phyloP scores from a whole-genome alignment of 371 early-diverging fungal species.

The Aphelidium insulamus region DNA sequence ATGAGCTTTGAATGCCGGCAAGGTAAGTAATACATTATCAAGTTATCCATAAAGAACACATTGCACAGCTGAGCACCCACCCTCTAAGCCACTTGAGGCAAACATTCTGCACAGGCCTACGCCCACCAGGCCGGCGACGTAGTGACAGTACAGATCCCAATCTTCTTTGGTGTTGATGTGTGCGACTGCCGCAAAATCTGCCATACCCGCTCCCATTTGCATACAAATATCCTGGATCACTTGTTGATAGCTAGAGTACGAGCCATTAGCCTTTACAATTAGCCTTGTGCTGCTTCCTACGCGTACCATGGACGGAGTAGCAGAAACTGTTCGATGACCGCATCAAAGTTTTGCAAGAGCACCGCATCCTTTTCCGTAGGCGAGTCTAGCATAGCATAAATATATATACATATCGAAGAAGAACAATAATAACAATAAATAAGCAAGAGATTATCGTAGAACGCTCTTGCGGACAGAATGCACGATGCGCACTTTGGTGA shows the following conservation, averaged over 20 bases:
- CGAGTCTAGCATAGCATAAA: slow-evolving; percentile 22
- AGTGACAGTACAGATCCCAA: slow-evolving; percentile 89
- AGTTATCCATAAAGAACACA: background rate
- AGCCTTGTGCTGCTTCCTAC: no score
- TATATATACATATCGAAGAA: background rate
- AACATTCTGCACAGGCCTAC: slow-evolving; percentile 78
- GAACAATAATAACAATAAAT: background rate
- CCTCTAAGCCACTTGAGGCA: slow-evolving; percentile 63
- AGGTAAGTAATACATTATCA: no score
- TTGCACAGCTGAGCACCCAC: slow-evolving; percentile 6
- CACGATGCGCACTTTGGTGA: slow-evolving; percentile 28
- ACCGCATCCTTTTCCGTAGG: slow-evolving; percentile 82
- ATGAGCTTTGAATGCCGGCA: no score
- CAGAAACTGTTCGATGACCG: slow-evolving; percentile 72
- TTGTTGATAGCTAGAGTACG: slow-evolving; percentile 32
- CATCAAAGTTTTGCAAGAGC: slow-evolving; percentile 61
- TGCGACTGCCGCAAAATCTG: slow-evolving; percentile 46
- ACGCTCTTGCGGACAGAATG: no score
- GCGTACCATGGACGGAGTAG: slow-evolving; percentile 32
- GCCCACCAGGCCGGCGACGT: slow-evolving; percentile 92
- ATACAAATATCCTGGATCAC: slow-evolving; percentile 76
- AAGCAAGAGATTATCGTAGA: slow-evolving; percentile 1
- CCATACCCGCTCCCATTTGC: slow-evolving; percentile 87
- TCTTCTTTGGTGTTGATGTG: slow-evolving; percentile 50
- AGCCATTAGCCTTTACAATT: background rate